Conservation (phyloP, 169 alveolate species). For the Cytauxzoon felis region DNA sequence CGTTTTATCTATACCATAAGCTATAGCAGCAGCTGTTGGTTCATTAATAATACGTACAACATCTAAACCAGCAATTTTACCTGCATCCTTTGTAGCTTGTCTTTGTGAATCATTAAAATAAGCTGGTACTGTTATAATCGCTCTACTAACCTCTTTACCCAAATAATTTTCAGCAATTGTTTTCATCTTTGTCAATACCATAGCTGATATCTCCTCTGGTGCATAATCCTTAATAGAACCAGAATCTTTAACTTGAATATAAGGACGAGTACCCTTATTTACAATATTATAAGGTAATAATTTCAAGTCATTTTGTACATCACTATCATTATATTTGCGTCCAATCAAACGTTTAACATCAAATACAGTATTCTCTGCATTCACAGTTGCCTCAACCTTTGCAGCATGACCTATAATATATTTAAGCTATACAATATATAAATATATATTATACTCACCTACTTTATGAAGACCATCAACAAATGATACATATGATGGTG, state of each 20-base stretch:
- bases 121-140: conserved; percentile 96
- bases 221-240: conserved; percentile 89
- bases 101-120: conserved; percentile 99
- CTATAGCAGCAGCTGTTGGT: conserved; percentile 99
- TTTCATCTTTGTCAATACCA: conserved; percentile 95
- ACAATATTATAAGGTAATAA: conserved; percentile 92
- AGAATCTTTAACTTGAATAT: conserved; percentile 87
- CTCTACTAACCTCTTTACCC: conserved; percentile 92
- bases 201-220: conserved; percentile 98
- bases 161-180: conserved; percentile 95
- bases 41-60: conserved; percentile 97
- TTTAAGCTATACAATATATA: not conserved
- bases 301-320: conserved; percentile 93
- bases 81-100: conserved; percentile 99
- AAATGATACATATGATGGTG: conserved; percentile 97
- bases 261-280: conserved; percentile 91
- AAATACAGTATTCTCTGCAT: conserved; percentile 95
- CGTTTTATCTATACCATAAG: conserved; percentile 97
- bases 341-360: conserved; percentile 98
- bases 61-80: conserved; percentile 96
- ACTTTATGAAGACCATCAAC: conserved; percentile 92
- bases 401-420: conserved; percentile 92
- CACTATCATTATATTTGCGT: conserved; percentile 91
- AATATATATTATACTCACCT: conserved; percentile 2
- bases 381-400: conserved; percentile 93